Evolutionary conservation across 73 alveolate species (phyloP).

Genomic region (Tetrahymena elliotti): DNA sequence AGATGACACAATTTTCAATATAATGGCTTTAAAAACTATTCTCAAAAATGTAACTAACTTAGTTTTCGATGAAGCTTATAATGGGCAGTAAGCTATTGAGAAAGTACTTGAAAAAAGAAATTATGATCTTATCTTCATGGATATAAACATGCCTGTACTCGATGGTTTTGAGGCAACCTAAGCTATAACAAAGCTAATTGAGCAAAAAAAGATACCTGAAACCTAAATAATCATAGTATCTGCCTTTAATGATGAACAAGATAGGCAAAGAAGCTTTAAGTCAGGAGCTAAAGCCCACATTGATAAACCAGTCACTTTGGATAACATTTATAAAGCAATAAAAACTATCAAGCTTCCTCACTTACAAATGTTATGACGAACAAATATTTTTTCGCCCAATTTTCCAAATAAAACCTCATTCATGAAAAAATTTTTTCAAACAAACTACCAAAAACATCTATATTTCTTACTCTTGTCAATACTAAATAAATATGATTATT

Average conservation of each 20-base stretch:
- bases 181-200: neutral
- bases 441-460: neutral
- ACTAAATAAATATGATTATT: too few species aligned
- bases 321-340: neutral
- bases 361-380: neutral
- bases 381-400: neutral
- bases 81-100: conserved; percentile 6
- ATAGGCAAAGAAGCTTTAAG: neutral
- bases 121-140: conserved; percentile 1
- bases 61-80: neutral
- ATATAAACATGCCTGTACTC: conserved; percentile 1
- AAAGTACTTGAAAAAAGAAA: neutral
- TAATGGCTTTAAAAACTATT: neutral
- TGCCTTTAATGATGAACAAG: neutral
- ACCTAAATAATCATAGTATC: neutral
- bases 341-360: neutral
- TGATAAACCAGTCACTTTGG: neutral
- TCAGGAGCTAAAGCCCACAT: conserved; percentile 7
- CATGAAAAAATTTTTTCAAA: neutral
- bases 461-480: too few species aligned
- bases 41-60: neutral
- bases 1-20: neutral
- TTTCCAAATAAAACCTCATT: neutral
- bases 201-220: neutral
- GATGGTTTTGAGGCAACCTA: neutral